Conservation (phyloP, 805 yeast species). For the Kluyveromyces wickerhamii region DNA sequence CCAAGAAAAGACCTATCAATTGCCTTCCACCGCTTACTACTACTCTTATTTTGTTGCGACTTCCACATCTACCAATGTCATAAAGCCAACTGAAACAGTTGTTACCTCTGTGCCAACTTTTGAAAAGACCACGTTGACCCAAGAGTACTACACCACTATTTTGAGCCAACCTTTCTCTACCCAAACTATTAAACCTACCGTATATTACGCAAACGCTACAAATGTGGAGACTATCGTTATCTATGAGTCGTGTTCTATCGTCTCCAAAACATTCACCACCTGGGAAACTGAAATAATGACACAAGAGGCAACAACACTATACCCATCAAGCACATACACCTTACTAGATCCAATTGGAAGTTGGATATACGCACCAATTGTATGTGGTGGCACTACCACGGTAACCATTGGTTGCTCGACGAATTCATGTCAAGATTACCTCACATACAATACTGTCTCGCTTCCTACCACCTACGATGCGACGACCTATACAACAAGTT, state of each 20-base stretch:
- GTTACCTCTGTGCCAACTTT: conserved; percentile 4
- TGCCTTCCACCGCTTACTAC: conserved; percentile 2
- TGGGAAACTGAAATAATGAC: conserved; percentile 4
- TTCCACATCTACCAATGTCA: neutral
- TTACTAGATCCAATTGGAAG: neutral
- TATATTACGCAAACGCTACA: conserved; percentile 5
- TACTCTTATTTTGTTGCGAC: neutral
- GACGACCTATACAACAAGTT: neutral
- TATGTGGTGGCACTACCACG: conserved; percentile 1
- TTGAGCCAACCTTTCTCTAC: conserved; percentile 7
- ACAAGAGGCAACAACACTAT: conserved; percentile 4
- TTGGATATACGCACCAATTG: neutral
- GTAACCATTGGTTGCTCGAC: conserved; percentile 1
- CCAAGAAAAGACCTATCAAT: neutral
- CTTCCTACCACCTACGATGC: neutral
- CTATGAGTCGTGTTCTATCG: conserved; percentile 8
- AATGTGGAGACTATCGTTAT: conserved; percentile 6
- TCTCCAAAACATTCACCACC: conserved; percentile 2
- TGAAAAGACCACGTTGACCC: conserved; percentile 5
- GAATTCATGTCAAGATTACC: neutral
- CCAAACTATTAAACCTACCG: conserved; percentile 6
- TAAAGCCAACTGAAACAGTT: conserved; percentile 1
- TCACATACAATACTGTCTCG: neutral
- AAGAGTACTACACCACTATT: conserved; percentile 7
- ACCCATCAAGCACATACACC: conserved; percentile 4